Evolutionary conservation across 208 protist genomes (phyloP), one percentile per base, ranked within the genome.

Genomic region (Acanthamoeba rhysodes): DNA sequence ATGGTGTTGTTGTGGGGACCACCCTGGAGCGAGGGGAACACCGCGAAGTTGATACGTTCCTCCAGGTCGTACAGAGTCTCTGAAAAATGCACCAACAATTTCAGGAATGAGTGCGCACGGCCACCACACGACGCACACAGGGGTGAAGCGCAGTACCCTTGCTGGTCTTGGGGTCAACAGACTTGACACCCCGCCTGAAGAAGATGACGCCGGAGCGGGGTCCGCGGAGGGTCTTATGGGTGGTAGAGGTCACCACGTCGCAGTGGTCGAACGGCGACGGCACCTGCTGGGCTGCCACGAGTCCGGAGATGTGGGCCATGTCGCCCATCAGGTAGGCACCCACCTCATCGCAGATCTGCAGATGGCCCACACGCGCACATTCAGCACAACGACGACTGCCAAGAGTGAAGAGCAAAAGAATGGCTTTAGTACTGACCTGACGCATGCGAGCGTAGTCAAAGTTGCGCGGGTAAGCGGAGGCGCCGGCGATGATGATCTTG

Each of bases 231-330:
- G 95, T 97, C 82, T 98, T 98, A 82, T 98, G 97, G 37, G 97
- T 98, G 37, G 97, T 98, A 10, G 97, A 97, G 12, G 97, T 98
- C 20, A 98, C 97, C 32, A 98, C 32, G 94, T 98, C 97, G 41
- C 66, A 93, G 88, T 98, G 66, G 12, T 96, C 94, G 88, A 98
- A 98, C 27, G 97, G 97, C n/a, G 64, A 76, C 8, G 76, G 78
- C 16, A 96, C 88, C 14, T 74, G 50, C 70, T 94, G 95, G 41
- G 97, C 96, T 27, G 97, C 97, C 27, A 98, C 97, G 8, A 98
- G 72, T 64, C 97, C 97, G 37, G 80, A 72, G 55, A 98, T 98
- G 74, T 98, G 97, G 55, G 97, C 97, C 97, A 98, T 98, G 70
- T 98, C 97, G 53, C 82, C 37, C 53, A 97, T 78, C 18, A 97